Conservation (phyloP, 805 yeast genomes). For the Yarrowia sp. region DNA sequence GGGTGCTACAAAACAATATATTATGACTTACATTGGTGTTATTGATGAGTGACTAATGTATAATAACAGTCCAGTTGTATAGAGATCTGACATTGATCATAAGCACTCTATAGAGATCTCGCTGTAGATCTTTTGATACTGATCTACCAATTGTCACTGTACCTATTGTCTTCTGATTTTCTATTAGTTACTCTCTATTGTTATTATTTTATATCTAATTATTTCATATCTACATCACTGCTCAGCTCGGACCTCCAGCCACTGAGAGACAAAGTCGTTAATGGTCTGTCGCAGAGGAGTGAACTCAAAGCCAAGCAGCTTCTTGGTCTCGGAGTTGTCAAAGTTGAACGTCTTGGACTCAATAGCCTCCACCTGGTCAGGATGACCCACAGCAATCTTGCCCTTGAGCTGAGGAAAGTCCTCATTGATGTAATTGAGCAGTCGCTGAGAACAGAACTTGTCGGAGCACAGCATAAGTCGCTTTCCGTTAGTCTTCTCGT, state of each 20-base stretch:
- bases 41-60: no score
- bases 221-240: background rate
- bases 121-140: no score
- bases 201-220: background rate
- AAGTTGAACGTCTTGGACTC: constrained; percentile 2
- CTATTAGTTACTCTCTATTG: no score
- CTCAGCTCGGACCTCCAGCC: background rate
- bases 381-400: constrained; percentile 1
- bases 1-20: no score
- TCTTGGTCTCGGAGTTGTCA: constrained; percentile 19
- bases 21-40: no score
- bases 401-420: constrained; percentile 14
- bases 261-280: constrained; percentile 1
- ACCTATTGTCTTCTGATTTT: no score
- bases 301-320: constrained; percentile 9
- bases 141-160: no score
- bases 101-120: no score
- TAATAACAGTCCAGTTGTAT: no score
- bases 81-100: no score
- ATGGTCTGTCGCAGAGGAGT: background rate
- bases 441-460: constrained; percentile 25
- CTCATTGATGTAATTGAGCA: constrained; percentile 31
- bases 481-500: constrained; percentile 34
- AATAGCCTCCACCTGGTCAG: background rate
- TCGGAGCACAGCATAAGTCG: constrained; percentile 33